Evolutionary conservation across 805 yeast species (phyloP).

Genomic region (Hanseniaspora vineae): DNA sequence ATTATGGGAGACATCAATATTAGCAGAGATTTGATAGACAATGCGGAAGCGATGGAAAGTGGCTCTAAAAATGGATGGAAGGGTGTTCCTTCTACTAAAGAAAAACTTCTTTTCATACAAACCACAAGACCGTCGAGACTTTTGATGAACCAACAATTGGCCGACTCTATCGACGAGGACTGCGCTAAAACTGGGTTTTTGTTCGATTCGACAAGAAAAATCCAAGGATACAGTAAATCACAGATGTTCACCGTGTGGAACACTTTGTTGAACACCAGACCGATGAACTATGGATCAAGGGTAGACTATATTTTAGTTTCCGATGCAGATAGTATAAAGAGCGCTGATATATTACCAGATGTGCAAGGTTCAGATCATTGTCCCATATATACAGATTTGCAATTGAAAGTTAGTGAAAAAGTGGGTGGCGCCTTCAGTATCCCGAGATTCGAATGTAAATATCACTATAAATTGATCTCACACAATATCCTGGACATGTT

Average conservation of each 20-base stretch:
- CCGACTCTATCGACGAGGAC: slow-evolving; percentile 17
- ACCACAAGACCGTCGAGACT: slow-evolving; percentile 29
- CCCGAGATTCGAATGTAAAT: slow-evolving; percentile 42
- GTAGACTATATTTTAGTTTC: slow-evolving; percentile 64
- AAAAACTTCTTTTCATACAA: slow-evolving; percentile 25
- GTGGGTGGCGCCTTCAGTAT: neutral
- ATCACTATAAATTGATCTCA: slow-evolving; percentile 29
- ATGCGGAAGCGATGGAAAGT: slow-evolving; percentile 48
- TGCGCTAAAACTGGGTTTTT: slow-evolving; percentile 30
- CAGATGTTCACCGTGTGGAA: slow-evolving; percentile 91
- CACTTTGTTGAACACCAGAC: slow-evolving; percentile 59
- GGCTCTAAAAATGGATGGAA: slow-evolving; percentile 15
- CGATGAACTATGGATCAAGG: slow-evolving; percentile 77
- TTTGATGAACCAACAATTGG: slow-evolving; percentile 34
- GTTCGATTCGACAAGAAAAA: slow-evolving; percentile 44
- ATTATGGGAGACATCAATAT: slow-evolving; percentile 87
- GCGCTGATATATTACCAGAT: slow-evolving; percentile 48
- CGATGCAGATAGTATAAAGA: slow-evolving; percentile 17
- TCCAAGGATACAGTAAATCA: slow-evolving; percentile 38
- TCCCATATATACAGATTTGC: slow-evolving; percentile 68
- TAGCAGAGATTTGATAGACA: slow-evolving; percentile 66
- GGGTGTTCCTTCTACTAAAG: slow-evolving; percentile 14
- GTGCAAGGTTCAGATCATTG: slow-evolving; percentile 90
- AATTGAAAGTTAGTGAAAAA: slow-evolving; percentile 8
- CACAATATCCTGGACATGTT: slow-evolving; percentile 27